These are phyloP conservation scores for Neurospora sp. DNA, from an alignment of 495 filamentous ascomycete genomes.

Conservation along the genomic window DNA sequence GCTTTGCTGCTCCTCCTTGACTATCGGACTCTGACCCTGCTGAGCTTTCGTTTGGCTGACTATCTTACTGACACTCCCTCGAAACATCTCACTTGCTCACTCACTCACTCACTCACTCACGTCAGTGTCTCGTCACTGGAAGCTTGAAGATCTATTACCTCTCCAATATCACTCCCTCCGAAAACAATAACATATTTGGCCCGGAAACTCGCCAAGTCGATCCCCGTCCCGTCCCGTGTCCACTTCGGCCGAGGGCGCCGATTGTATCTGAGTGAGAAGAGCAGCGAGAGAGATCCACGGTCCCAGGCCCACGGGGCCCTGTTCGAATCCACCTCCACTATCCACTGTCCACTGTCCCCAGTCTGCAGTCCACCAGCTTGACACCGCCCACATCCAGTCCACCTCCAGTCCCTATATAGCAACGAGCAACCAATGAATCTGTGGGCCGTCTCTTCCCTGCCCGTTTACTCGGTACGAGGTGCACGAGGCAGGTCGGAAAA, in stretches of 20 bases:
- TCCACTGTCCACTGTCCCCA: slow-evolving; percentile 1
- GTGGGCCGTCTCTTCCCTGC: slow-evolving; percentile 24
- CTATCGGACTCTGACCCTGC: not conserved
- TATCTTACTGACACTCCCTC: not conserved
- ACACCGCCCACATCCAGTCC: slow-evolving; percentile 1
- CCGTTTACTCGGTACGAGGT: slow-evolving; percentile 19
- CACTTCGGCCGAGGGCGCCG: not conserved
- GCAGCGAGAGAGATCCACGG: not conserved
- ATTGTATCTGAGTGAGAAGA: not conserved
- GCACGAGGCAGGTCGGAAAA: slow-evolving; percentile 15
- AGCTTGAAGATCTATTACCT: not conserved
- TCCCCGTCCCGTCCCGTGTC: not conserved
- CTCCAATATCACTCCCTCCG: not conserved
- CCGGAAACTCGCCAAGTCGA: not conserved
- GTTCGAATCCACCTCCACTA: not conserved
- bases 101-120: not conserved
- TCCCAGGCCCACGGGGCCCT: not conserved
- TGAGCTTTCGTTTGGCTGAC: not conserved
- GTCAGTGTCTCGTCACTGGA: not conserved
- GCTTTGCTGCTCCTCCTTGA: not conserved
- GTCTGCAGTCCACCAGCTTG: not conserved
- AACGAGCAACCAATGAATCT: slow-evolving; percentile 21
- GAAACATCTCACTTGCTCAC: not conserved
- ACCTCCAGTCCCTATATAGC: not conserved
- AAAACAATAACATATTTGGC: not conserved